Percentiles rank a stretch among this genome's conserved stretches.
Evolutionary conservation across 2,329 filamentous ascomycete species (phyloP).

Genomic region (Fusarium foetens): DNA sequence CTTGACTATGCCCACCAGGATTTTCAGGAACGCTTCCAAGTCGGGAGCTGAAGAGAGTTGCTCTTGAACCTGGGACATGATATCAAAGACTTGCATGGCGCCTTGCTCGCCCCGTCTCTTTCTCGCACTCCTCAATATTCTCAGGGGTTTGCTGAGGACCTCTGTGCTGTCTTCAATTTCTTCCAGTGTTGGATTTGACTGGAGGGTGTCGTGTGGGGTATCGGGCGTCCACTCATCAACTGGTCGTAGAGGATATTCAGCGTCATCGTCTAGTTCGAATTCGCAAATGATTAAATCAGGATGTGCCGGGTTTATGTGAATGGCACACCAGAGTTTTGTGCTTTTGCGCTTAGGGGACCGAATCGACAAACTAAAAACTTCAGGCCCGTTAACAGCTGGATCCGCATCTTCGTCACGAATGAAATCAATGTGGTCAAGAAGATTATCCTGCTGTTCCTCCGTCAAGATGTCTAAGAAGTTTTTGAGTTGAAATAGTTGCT

Average conservation of each 20-base stretch:
- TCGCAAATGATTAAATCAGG: conserved; percentile 83
- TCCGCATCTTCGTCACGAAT: conserved; percentile 85
- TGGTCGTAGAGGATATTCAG: conserved; percentile 73
- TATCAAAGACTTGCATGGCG: conserved; percentile 90
- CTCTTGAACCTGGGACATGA: conserved; percentile 91
- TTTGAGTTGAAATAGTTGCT: conserved; percentile 76
- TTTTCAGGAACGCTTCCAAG: conserved; percentile 79
- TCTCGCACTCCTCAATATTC: conserved; percentile 78
- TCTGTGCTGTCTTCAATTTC: conserved; percentile 81
- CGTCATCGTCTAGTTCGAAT: conserved; percentile 86
- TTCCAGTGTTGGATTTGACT: conserved; percentile 76
- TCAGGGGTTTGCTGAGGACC: conserved; percentile 78
- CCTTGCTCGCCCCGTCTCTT: conserved; percentile 81
- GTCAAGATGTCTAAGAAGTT: conserved; percentile 86
- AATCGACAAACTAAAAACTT: conserved; percentile 84
- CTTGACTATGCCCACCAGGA: conserved; percentile 85
- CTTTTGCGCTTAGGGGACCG: conserved; percentile 65
- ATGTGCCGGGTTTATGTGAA: conserved; percentile 77
- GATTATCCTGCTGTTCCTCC: conserved; percentile 84
- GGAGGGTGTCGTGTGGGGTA: conserved; percentile 77
- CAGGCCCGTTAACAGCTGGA: conserved; percentile 78
- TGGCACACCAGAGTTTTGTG: conserved; percentile 85
- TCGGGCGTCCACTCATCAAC: conserved; percentile 68
- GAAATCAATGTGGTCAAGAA: conserved; percentile 89
- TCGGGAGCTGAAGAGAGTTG: conserved; percentile 79